A percentile compares a stretch with the other conserved stretches of the same genome.
These are phyloP conservation scores for Fusarium algeriense DNA, from an alignment of 2,329 filamentous ascomycete genomes.

Conservation along the genomic window DNA sequence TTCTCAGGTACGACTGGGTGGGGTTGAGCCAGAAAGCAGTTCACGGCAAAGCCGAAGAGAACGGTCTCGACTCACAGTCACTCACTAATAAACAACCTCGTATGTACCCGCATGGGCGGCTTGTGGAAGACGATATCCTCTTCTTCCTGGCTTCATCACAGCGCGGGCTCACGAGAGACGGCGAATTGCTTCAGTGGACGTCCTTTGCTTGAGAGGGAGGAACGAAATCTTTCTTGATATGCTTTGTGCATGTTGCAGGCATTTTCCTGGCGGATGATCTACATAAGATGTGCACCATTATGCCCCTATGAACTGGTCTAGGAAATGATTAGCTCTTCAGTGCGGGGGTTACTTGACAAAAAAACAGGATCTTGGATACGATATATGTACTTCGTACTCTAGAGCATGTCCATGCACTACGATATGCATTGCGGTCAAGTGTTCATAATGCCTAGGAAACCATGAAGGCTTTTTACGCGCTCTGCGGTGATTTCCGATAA, in stretches of 20 bases:
- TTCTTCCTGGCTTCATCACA: slow-evolving; percentile 3
- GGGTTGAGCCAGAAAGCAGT: slow-evolving; percentile 39
- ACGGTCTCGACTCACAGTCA: slow-evolving; percentile 43
- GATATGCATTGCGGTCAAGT: not conserved
- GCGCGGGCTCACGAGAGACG: not conserved
- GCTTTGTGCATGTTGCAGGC: slow-evolving; percentile 8
- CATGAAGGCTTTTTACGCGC: not conserved
- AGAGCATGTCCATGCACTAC: not conserved
- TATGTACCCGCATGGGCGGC: slow-evolving; percentile 32
- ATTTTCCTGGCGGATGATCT: slow-evolving; percentile 41
- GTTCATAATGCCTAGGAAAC: not conserved
- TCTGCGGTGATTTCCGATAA: not conserved
- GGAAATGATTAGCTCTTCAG: slow-evolving; percentile 28
- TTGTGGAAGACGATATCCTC: slow-evolving; percentile 8
- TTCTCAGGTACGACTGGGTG: slow-evolving; percentile 45
- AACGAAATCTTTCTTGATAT: slow-evolving; percentile 8
- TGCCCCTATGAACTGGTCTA: slow-evolving; percentile 24
- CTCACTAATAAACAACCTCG: slow-evolving; percentile 16
- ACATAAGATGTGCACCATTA: slow-evolving; percentile 48
- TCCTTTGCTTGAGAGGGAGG: not conserved
- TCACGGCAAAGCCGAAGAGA: slow-evolving; percentile 47
- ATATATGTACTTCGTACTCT: not conserved
- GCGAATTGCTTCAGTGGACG: slow-evolving; percentile 6
- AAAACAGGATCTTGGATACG: slow-evolving; percentile 20
- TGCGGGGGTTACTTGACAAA: slow-evolving; percentile 25